Percentiles rank a stretch among this genome's conserved stretches.
Evolutionary conservation across 148 eudicot genomes (phyloP).

Genomic region (Rhododendron ferrugineum): DNA sequence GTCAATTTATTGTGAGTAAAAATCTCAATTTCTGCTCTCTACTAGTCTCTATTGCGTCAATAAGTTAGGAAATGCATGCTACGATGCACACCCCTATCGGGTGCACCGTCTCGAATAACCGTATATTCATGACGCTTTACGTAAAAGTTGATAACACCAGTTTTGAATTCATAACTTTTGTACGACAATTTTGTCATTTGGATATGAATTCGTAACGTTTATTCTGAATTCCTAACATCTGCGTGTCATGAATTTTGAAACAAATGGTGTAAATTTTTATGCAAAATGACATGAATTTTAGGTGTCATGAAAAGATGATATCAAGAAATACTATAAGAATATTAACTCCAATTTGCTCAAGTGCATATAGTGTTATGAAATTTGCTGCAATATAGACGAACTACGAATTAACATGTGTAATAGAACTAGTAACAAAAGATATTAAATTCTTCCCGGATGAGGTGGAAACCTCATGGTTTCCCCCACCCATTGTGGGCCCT

Average conservation of each 20-base stretch:
- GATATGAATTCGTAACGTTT: background rate
- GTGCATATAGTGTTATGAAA: background rate
- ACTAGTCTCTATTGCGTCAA: too few species aligned
- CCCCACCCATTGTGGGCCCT: too few species aligned
- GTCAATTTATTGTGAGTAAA: slow-evolving; percentile 43
- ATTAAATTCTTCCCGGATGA: too few species aligned
- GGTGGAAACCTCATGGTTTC: too few species aligned
- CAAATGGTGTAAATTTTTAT: background rate
- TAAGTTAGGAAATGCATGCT: background rate
- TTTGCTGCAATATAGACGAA: background rate
- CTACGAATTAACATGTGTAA: background rate
- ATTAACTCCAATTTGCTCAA: background rate
- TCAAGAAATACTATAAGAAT: background rate
- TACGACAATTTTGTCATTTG: background rate
- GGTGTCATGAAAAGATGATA: background rate
- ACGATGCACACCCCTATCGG: background rate
- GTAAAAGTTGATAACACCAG: background rate
- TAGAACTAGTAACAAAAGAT: background rate
- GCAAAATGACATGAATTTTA: background rate
- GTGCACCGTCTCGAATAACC: too few species aligned
- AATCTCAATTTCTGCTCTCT: background rate
- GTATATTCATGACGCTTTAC: too few species aligned
- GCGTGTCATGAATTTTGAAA: background rate
- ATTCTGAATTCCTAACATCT: too few species aligned
- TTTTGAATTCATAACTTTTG: too few species aligned